These are phyloP conservation scores for Neoconidiobolus thromboides DNA, from an alignment of 371 early-diverging fungal species.

Conservation along the genomic window DNA sequence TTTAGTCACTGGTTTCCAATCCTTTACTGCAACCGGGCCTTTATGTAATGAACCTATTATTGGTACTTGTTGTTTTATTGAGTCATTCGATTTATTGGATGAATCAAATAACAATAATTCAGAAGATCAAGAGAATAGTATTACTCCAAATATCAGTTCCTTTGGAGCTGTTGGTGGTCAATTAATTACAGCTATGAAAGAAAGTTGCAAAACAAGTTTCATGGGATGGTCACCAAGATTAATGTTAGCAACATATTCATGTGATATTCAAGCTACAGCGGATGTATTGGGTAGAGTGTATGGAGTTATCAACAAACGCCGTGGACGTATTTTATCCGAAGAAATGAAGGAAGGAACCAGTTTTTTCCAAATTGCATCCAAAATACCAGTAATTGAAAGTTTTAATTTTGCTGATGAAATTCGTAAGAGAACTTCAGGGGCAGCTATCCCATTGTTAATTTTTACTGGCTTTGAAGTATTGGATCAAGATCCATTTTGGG, in stretches of 20 bases:
- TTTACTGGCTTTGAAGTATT: conserved; percentile 81
- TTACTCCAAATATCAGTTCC: background rate
- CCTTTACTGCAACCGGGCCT: conserved; percentile 78
- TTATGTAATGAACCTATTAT: conserved; percentile 84
- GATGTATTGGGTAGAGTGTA: conserved; percentile 93
- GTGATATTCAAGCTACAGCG: conserved; percentile 83
- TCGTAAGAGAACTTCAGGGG: conserved; percentile 81
- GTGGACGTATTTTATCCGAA: conserved; percentile 75
- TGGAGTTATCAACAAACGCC: conserved; percentile 68
- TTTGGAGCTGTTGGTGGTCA: conserved; percentile 32
- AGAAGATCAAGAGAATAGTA: conserved; percentile 7
- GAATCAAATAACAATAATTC: background rate
- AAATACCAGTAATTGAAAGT: conserved; percentile 93
- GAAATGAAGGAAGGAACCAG: conserved; percentile 91
- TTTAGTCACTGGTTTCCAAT: conserved; percentile 84
- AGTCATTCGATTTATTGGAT: conserved; percentile 32
- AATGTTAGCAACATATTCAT: conserved; percentile 84
- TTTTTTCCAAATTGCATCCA: conserved; percentile 76
- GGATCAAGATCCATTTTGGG: conserved; percentile 95
- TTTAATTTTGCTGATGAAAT: conserved; percentile 98
- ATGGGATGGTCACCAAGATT: conserved; percentile 87
- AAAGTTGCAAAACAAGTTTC: conserved; percentile 66
- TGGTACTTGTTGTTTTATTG: conserved; percentile 74
- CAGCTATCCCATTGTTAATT: conserved; percentile 84
- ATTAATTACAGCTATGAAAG: conserved; percentile 69